Evolutionary conservation across 2,329 filamentous ascomycete species (phyloP).

Genomic region (Diaporthe sp.): DNA sequence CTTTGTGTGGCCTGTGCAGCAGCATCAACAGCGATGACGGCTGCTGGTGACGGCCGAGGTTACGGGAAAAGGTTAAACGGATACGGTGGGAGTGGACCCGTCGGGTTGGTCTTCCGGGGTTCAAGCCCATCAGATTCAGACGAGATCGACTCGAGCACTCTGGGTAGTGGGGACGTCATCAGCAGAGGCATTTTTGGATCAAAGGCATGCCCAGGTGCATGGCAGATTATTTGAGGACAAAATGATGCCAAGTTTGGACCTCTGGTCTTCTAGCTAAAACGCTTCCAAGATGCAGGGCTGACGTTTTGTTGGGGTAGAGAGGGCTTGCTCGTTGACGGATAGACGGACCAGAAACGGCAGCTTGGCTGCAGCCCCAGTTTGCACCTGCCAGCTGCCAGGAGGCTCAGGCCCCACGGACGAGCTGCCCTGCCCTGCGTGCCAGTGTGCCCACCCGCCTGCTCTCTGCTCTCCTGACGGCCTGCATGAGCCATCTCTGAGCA

Average conservation of each 20-base stretch:
- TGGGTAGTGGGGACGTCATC: too few relatives aligned
- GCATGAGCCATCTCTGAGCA: constrained; percentile 4
- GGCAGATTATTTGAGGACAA: neutral
- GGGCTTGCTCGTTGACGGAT: neutral
- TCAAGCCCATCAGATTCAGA: neutral
- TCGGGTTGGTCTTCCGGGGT: neutral
- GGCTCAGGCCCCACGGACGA: neutral
- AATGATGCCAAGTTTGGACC: neutral
- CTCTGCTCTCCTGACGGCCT: constrained; percentile 7
- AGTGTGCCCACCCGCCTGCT: neutral
- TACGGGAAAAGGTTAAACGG: neutral
- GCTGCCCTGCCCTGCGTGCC: neutral
- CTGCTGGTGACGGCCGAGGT: neutral
- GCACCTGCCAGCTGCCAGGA: neutral
- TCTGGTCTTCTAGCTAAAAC: neutral
- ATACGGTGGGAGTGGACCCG: neutral
- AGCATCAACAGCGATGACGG: neutral
- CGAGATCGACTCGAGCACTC: neutral
- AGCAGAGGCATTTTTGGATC: neutral
- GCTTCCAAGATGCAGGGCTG: neutral
- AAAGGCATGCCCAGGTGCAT: neutral
- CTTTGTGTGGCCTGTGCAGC: constrained; percentile 13
- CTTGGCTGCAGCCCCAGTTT: neutral
- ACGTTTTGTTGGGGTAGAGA: constrained; percentile 4
- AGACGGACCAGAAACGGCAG: neutral